Conservation (phyloP, 2,329 filamentous ascomycete genomes). For the Lachnum nothofagi region DNA sequence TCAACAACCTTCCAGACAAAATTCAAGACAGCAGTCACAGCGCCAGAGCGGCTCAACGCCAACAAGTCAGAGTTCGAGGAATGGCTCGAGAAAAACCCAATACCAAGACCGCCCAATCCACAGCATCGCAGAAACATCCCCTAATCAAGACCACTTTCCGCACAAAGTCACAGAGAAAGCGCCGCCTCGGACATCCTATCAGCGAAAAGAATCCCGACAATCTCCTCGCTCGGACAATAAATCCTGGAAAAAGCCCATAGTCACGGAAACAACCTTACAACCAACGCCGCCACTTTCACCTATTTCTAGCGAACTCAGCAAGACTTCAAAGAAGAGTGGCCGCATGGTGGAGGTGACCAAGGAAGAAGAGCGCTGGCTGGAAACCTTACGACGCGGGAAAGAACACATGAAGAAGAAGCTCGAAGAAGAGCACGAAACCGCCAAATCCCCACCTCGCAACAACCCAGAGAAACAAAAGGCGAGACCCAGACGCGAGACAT, state of each 20-base stretch:
- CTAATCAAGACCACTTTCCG: background rate
- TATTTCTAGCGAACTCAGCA: constrained; percentile 21
- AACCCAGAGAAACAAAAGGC: constrained; percentile 4
- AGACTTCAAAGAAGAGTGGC: constrained; percentile 16
- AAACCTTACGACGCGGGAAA: constrained; percentile 45
- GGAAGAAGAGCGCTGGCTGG: constrained; percentile 47
- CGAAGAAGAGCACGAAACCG: constrained; percentile 29
- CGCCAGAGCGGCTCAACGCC: constrained; percentile 7
- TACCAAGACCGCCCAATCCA: constrained; percentile 11
- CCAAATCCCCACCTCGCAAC: constrained; percentile 21
- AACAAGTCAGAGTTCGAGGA: constrained; percentile 8
- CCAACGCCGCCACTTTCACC: constrained; percentile 31
- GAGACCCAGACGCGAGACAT: constrained; percentile 2
- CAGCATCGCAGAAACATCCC: constrained; percentile 17
- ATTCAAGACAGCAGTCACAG: constrained; percentile 7
- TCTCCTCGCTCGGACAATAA: constrained; percentile 1
- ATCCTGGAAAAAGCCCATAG: constrained; percentile 10
- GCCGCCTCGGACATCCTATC: background rate
- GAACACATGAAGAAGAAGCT: constrained; percentile 42
- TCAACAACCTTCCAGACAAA: constrained; percentile 1
- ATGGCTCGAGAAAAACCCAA: background rate
- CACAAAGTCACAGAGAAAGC: background rate
- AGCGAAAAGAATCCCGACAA: background rate
- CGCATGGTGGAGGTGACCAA: constrained; percentile 47
- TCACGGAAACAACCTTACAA: constrained; percentile 13